Conservation (phyloP, 108 stramenopile species). For the Cyclotella sp. region DNA sequence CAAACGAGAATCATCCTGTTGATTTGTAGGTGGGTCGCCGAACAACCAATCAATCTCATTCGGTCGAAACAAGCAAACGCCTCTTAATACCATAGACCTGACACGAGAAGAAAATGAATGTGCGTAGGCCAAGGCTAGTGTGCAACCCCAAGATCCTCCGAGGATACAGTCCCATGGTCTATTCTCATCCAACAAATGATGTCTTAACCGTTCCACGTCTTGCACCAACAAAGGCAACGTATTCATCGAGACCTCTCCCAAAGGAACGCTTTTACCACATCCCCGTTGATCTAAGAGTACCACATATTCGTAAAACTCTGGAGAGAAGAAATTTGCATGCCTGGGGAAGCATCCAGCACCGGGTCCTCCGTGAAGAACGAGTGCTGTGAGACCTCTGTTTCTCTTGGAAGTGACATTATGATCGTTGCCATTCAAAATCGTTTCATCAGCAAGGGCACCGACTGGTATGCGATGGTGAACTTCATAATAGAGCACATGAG, state of each 20-base stretch:
- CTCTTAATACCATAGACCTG: conserved; percentile 74
- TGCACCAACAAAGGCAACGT: conserved; percentile 63
- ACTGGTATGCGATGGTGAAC: conserved; percentile 41
- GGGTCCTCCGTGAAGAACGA: conserved; percentile 89
- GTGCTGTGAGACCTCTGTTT: conserved; percentile 41
- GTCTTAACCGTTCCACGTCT: conserved; percentile 79
- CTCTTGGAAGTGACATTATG: not conserved
- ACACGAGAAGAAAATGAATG: conserved; percentile 64
- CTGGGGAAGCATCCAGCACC: conserved; percentile 79
- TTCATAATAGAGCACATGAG: conserved; percentile 50
- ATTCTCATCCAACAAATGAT: conserved; percentile 41
- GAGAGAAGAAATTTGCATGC: conserved; percentile 84
- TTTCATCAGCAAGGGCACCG: not conserved
- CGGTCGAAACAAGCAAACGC: conserved; percentile 76
- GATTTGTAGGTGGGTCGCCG: conserved; percentile 43
- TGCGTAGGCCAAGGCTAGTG: conserved; percentile 87
- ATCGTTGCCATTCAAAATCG: not conserved
- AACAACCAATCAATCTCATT: conserved; percentile 87
- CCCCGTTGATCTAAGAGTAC: conserved; percentile 89
- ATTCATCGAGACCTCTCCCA: conserved; percentile 53
- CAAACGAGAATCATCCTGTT: not conserved
- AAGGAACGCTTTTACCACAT: conserved; percentile 67
- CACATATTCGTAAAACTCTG: conserved; percentile 64
- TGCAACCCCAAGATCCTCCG: conserved; percentile 92
- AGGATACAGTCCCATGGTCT: conserved; percentile 80